Conservation (phyloP, 345 rosid species). For the Barbarea vulgaris region DNA sequence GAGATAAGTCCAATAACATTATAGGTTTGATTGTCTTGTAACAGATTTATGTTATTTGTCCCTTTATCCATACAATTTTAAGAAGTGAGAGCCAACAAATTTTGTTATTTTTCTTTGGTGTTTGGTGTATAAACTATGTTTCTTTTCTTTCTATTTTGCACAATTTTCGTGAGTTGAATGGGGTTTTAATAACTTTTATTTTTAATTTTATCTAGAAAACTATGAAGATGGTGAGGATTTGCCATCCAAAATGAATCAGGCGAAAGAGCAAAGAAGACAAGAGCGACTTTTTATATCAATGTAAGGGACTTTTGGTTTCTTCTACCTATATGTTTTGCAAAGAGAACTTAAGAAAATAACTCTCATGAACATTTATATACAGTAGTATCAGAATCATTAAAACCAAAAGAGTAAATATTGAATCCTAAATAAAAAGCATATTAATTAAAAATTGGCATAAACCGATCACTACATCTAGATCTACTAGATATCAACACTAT, state of each 20-base stretch:
- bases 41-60: not conserved
- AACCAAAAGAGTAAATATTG: no score
- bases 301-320: conserved; percentile 30
- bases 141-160: not conserved
- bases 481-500: not conserved
- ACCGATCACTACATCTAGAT: not conserved
- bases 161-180: not conserved
- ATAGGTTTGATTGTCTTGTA: not conserved
- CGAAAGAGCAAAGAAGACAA: conserved; percentile 61
- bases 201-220: conserved; percentile 41
- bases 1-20: not conserved
- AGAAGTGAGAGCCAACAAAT: not conserved
- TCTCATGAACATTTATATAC: not conserved
- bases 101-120: not conserved
- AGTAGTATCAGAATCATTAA: not conserved
- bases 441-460: not conserved
- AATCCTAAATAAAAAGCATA: not conserved
- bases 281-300: conserved; percentile 54
- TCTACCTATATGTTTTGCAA: not conserved
- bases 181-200: not conserved
- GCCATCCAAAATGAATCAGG: conserved; percentile 53
- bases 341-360: not conserved
- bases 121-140: not conserved
- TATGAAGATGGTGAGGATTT: conserved; percentile 55
- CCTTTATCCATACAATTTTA: not conserved